These are phyloP conservation scores for Candida buenavistaensis DNA, from an alignment of 1,139 yeast species.

Conservation along the genomic window DNA sequence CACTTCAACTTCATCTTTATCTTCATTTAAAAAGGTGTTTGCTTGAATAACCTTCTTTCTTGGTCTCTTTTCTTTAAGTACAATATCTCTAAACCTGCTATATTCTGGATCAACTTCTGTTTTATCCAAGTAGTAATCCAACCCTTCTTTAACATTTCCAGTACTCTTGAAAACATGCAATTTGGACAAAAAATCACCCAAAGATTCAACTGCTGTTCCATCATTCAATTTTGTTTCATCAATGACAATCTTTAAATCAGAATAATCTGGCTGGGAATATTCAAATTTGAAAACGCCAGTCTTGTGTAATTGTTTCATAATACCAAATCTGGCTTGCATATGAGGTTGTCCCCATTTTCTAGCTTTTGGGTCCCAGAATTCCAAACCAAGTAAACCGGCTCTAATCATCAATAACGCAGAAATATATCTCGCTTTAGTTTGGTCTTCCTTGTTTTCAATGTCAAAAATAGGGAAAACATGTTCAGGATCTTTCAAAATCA, in stretches of 20 bases:
- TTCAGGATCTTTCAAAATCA: constrained; percentile 60
- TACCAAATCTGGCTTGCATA: constrained; percentile 89
- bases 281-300: constrained; percentile 65
- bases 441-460: constrained; percentile 53
- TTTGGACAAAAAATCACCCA: constrained; percentile 68
- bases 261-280: constrained; percentile 45
- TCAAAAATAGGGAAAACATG: constrained; percentile 74
- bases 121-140: constrained; percentile 60
- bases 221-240: constrained; percentile 63
- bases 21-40: constrained; percentile 51
- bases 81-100: constrained; percentile 64
- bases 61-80: constrained; percentile 72
- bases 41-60: constrained; percentile 84
- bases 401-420: constrained; percentile 82
- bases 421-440: constrained; percentile 61
- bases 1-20: constrained; percentile 46
- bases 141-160: constrained; percentile 67
- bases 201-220: constrained; percentile 65
- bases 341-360: constrained; percentile 95
- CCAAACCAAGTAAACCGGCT: constrained; percentile 80
- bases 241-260: constrained; percentile 60
- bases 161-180: constrained; percentile 79
- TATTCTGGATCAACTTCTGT: constrained; percentile 67
- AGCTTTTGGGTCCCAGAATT: constrained; percentile 81
- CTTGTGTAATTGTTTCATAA: constrained; percentile 69